Evolutionary conservation across 23 red algal species (phyloP), one percentile per base, ranked within the genome.

Genomic region (Gracilaria domingensis): DNA sequence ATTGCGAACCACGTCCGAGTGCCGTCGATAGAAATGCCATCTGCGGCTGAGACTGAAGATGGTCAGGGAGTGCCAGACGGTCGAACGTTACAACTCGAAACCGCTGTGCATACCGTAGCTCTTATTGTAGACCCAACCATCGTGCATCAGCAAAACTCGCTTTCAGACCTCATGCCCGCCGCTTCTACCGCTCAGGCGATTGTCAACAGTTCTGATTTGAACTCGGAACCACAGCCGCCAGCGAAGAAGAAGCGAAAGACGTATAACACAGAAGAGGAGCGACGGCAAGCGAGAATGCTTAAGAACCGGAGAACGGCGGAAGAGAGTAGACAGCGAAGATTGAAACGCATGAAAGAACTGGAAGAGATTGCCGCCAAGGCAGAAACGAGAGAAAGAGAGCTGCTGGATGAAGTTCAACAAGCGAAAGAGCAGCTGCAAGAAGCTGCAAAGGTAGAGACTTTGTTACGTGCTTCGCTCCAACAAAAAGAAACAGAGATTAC

Each of bases 241-340:
- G 16, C 42, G 2, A 77, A 77, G 72, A 92, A 84, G 80, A 94
- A 88, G 54, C 65, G 92, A 45, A 80, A 83, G 44, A 87, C 75
- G 30, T 94, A 87, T 59, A 81, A 59, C 60, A 88, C 82, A 57
- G 92, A 94, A 42, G 92, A 94, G 48, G 92, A 94, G 45, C 82
- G 92, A 53, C 51, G 75, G 35, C 54, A 94, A 70, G 92, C 92
- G 8, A 67, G 92, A 69, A 87, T 94, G 7, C 74, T 87, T 21
- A 94, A 94, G 60, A 94, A 94, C 57, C 54, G 92, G 39, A 29
- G 92, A 20, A 94, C 92, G 14, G 92, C 92, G 21, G 92, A 94
- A 72, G 92, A 94, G 57, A 88, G 83, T 73, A 50, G 92, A 28
- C 92, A 94, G 54, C 26, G 92, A 35, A 70, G 92, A 23, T 65